These are phyloP conservation scores for Cladochytrium replicatum DNA, from an alignment of 192 early-diverging fungal species.

Conservation along the genomic window DNA sequence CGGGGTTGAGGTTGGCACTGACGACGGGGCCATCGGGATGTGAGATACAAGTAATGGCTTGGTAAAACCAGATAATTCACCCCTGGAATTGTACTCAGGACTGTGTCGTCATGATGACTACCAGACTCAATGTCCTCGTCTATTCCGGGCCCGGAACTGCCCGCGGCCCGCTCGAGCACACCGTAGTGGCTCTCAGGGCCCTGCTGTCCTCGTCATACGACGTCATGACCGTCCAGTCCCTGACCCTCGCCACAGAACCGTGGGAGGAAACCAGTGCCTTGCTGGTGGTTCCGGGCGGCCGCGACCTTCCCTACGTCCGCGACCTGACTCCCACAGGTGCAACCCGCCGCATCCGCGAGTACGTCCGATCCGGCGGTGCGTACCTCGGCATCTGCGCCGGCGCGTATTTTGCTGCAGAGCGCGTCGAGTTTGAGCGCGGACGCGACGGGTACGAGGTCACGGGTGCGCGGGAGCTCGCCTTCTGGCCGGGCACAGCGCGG, in stretches of 20 bases:
- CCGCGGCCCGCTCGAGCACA: constrained; percentile 45
- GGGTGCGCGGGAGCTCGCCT: constrained; percentile 61
- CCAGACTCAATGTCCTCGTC: constrained; percentile 81
- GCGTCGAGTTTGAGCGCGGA: constrained; percentile 70
- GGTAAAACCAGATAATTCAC: no score
- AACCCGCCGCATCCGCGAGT: constrained; percentile 53
- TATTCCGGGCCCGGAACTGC: constrained; percentile 75
- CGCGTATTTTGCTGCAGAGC: constrained; percentile 64
- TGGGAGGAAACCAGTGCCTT: constrained; percentile 83
- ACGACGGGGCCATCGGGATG: no score
- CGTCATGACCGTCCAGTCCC: constrained; percentile 71
- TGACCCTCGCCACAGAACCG: constrained; percentile 60
- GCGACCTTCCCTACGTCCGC: constrained; percentile 70
- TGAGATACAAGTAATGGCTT: no score
- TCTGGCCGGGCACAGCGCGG: constrained; percentile 56
- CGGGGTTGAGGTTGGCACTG: no score
- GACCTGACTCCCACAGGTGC: constrained; percentile 44
- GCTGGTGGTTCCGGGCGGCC: constrained; percentile 82
- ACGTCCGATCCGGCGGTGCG: constrained; percentile 64
- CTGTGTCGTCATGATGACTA: no score
- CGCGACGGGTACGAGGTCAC: constrained; percentile 49
- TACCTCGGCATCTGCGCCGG: constrained; percentile 94
- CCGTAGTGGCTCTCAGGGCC: constrained; percentile 58
- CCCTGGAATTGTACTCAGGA: no score
- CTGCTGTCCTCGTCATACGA: constrained; percentile 78